A percentile compares a stretch with the other conserved stretches of the same genome.
These are phyloP conservation scores for Chlamydomonas urium DNA, from an alignment of 139 green algal species.

Conservation along the genomic window DNA sequence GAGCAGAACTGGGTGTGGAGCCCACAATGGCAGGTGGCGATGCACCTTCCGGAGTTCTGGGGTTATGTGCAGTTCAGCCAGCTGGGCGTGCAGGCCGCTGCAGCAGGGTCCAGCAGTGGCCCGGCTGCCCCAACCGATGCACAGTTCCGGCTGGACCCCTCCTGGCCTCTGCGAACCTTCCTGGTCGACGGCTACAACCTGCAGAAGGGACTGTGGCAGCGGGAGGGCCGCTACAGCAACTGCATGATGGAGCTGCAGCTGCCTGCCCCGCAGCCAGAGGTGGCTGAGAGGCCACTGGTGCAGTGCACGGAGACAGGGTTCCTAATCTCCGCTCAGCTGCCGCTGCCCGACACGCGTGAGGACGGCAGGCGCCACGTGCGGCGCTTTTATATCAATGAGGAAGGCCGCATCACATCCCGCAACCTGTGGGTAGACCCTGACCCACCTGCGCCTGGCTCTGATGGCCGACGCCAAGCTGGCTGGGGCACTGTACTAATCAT, in stretches of 20 bases:
- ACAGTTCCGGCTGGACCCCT: constrained; percentile 9
- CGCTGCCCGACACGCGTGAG: background rate
- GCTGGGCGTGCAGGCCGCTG: background rate
- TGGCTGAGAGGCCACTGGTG: background rate
- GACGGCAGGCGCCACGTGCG: background rate
- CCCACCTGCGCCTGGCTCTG: too few species aligned
- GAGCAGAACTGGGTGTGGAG: constrained; percentile 29
- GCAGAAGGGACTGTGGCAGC: constrained; percentile 6
- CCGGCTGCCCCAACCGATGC: background rate
- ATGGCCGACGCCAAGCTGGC: too few species aligned
- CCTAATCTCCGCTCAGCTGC: background rate
- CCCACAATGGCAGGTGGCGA: constrained; percentile 27
- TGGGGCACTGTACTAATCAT: too few species aligned
- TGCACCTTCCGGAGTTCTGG: constrained; percentile 35
- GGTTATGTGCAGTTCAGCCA: constrained; percentile 27
- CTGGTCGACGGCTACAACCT: constrained; percentile 29
- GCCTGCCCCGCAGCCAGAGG: background rate
- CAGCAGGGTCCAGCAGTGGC: background rate
- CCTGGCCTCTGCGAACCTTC: constrained; percentile 21
- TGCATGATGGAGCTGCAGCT: background rate
- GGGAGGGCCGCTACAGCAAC: background rate
- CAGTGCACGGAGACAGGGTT: background rate
- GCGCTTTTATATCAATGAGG: background rate
- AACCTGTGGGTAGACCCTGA: background rate
- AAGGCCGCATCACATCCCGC: background rate